Conservation (phyloP, 2,329 filamentous ascomycete species). For the Fusarium cyanostomum region DNA sequence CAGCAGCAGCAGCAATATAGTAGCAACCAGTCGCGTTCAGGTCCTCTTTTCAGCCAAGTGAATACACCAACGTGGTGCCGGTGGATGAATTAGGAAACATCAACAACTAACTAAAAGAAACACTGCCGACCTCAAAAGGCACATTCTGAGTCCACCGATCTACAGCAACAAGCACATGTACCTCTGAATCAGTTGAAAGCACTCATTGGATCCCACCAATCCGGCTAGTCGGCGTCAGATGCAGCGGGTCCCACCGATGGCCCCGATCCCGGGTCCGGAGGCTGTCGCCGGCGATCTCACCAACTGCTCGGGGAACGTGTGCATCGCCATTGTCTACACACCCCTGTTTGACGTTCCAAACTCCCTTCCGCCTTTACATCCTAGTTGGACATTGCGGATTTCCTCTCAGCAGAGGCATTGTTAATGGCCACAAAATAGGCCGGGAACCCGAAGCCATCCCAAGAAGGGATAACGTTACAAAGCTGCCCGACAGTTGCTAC, state of each 20-base stretch:
- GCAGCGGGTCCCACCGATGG: constrained; percentile 24
- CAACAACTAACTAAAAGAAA: neutral
- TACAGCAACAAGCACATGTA: constrained; percentile 7
- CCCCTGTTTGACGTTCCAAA: constrained; percentile 1
- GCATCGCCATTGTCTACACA: constrained; percentile 9
- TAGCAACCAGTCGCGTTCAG: constrained; percentile 7
- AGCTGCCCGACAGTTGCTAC: neutral
- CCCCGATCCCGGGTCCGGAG: constrained; percentile 36
- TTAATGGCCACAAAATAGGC: neutral
- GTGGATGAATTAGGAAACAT: neutral
- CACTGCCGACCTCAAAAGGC: neutral
- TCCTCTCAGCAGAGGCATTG: constrained; percentile 7
- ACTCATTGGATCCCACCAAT: constrained; percentile 7
- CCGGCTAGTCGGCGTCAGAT: neutral
- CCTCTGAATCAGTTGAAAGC: constrained; percentile 18
- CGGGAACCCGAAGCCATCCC: neutral
- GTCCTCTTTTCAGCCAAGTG: constrained; percentile 1
- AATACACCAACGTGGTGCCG: neutral
- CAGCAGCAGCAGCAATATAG: neutral
- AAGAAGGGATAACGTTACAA: neutral
- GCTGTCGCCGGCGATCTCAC: constrained; percentile 35
- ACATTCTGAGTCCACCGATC: constrained; percentile 24
- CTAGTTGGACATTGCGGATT: neutral
- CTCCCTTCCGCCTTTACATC: neutral
- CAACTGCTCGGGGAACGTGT: constrained; percentile 22